Evolutionary conservation across 768 basidiomycete species (phyloP).

Genomic region (Tulasnella sp.): DNA sequence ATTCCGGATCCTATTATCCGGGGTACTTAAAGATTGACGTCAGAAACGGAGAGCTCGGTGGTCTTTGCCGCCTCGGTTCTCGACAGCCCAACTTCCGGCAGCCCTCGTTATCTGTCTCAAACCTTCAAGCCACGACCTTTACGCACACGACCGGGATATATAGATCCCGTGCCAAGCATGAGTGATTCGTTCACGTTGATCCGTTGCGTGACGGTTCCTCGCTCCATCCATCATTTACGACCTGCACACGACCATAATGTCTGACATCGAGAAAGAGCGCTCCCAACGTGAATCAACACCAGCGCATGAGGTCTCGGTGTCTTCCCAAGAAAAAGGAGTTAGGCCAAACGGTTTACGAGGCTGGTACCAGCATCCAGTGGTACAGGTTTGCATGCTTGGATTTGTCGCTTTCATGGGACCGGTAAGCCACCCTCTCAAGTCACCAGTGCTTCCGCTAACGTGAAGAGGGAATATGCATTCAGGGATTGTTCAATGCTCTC

Average conservation of each 20-base stretch:
- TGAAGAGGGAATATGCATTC: too few species aligned
- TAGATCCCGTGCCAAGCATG: background rate
- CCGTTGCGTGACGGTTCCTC: background rate
- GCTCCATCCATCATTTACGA: background rate
- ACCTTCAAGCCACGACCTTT: background rate
- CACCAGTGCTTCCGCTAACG: background rate
- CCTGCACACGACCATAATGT: conserved; percentile 6
- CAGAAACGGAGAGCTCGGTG: background rate
- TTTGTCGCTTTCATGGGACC: conserved; percentile 55
- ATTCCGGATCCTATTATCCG: background rate
- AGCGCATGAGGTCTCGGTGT: background rate
- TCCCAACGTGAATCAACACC: background rate
- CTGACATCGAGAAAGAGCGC: background rate
- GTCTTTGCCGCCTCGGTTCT: background rate
- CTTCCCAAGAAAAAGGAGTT: background rate
- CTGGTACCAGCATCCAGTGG: conserved; percentile 56
- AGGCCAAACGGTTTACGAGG: conserved; percentile 42
- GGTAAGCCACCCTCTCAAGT: conserved; percentile 5
- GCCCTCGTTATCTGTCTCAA: background rate
- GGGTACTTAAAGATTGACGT: background rate
- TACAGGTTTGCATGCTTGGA: conserved; percentile 62
- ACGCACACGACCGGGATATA: conserved; percentile 2
- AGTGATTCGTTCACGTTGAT: background rate
- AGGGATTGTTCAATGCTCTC: conserved; percentile 62
- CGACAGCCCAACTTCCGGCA: background rate